Evolutionary conservation across 768 basidiomycete genomes (phyloP), one percentile per base, ranked within the genome.

Genomic region (Astraeus odoratus): DNA sequence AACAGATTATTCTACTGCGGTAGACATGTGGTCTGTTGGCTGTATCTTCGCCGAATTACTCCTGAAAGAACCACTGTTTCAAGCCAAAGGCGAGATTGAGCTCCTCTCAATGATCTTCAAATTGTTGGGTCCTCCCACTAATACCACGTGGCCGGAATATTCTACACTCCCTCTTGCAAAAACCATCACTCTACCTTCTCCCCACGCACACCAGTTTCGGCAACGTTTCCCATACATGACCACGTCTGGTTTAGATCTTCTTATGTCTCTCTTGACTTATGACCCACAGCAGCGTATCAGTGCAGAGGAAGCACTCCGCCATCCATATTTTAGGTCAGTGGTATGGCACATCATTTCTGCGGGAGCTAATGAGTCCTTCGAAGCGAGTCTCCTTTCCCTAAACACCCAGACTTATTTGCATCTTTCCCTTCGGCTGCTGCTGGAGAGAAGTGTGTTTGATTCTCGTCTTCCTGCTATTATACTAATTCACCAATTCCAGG

Each of bases 11-110:
- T 87, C 91, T 12, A 99, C 95, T 16, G 85, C 94, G 0, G 80
- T 99, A 46, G 96, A 99, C 63, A 81, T 98, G 78, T 99, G 96
- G 96, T 95, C 91, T 39, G 91, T 96, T 8, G 96, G 96, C 7
- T 99, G 96, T 71, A 97, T 99, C 53, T 97, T 98, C 57, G 94
- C 89, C 12, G 96, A 99, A 63, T 72, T 99, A 39, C 79, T 99
- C 56, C 73, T 95, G 54, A 93, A 93, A 52, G 92, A 96, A 63
- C 92, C 96, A 3, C 72, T 98, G n/a, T 92, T 98, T 62, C 95
- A 94, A 67, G 93, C 94, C n/a, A 86, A 94, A 58, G 83, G 83
- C 30, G 96, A 99, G 61, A 71, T 95, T 12, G 95, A 99, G 58
- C 81, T 98, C 50, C 72, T 98, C 39, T 78, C 80, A 40, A 87